Conservation (phyloP, 2,329 filamentous ascomycete species). For the Cordyceps cicadae region DNA sequence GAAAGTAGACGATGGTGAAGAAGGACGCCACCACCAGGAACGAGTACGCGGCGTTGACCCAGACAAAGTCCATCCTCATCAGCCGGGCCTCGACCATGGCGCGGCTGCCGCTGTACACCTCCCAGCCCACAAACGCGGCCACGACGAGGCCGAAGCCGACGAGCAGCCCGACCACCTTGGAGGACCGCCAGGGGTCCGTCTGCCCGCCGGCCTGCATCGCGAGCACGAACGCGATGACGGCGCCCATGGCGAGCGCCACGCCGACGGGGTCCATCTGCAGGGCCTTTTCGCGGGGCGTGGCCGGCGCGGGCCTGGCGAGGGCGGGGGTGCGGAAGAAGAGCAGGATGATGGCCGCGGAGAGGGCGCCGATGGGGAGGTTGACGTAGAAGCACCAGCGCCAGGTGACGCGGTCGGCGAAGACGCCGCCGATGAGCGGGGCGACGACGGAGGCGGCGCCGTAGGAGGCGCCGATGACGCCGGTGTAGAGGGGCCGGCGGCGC, state of each 20-base stretch:
- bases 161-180: slow-evolving; percentile 27
- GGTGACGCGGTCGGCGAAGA: slow-evolving; percentile 16
- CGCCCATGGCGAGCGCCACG: slow-evolving; percentile 29
- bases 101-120: slow-evolving; percentile 28
- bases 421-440: slow-evolving; percentile 19
- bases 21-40: not conserved
- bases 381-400: slow-evolving; percentile 17
- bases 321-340: slow-evolving; percentile 27
- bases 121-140: slow-evolving; percentile 23
- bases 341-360: slow-evolving; percentile 16
- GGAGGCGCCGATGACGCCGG: slow-evolving; percentile 17
- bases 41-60: not conserved
- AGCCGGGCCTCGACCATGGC: slow-evolving; percentile 29
- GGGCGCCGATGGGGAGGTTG: slow-evolving; percentile 18
- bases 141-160: slow-evolving; percentile 22
- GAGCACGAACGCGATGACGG: slow-evolving; percentile 30
- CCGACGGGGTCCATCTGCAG: slow-evolving; percentile 22
- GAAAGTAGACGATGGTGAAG: slow-evolving; percentile 22
- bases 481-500: slow-evolving; percentile 15
- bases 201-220: slow-evolving; percentile 34
- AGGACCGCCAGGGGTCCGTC: slow-evolving; percentile 27
- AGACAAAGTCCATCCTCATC: slow-evolving; percentile 18
- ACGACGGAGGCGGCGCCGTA: slow-evolving; percentile 18
- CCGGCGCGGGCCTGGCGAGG: slow-evolving; percentile 22
- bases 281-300: slow-evolving; percentile 28